phyloP scores from a whole-genome alignment of 75 land plant species.

The Isoetes taiwanensis region DNA sequence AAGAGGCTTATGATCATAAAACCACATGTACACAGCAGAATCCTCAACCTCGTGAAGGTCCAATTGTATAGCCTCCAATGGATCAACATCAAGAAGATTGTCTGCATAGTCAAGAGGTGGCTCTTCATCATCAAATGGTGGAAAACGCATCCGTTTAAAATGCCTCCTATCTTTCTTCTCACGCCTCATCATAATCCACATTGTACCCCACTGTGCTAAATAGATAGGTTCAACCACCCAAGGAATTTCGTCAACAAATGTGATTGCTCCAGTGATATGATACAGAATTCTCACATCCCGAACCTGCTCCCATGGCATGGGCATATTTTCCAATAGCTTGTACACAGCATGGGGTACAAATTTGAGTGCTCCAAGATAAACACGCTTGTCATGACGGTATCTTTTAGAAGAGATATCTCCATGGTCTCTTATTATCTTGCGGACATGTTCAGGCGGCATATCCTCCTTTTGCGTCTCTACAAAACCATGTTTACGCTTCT shows the following conservation, averaged over 20 bases:
- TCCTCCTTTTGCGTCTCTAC: slow-evolving; percentile 3
- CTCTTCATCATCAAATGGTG: slow-evolving; percentile 7
- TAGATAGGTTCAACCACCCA: slow-evolving; percentile 6
- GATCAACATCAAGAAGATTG: slow-evolving; percentile 4
- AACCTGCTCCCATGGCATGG: slow-evolving; percentile 8
- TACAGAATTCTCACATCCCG: slow-evolving; percentile 1
- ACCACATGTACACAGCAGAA: slow-evolving; percentile 1
- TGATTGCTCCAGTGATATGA: slow-evolving; percentile 2
- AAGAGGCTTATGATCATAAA: slow-evolving; percentile 1
- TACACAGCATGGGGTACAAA: slow-evolving; percentile 6
- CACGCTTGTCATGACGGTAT: slow-evolving; percentile 2
- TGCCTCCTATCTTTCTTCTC: slow-evolving; percentile 7
- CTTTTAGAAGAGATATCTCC: slow-evolving; percentile 3
- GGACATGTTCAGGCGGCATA: slow-evolving; percentile 6
- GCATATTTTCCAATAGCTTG: slow-evolving; percentile 5
- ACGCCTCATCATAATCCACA: slow-evolving; percentile 7
- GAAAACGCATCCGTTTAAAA: slow-evolving; percentile 1
- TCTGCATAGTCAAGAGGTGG: slow-evolving; percentile 6
- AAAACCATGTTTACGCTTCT: not conserved
- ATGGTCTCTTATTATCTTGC: slow-evolving; percentile 6
- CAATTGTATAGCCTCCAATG: not conserved
- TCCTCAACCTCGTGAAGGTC: not conserved
- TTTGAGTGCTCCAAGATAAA: slow-evolving; percentile 5
- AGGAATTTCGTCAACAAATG: slow-evolving; percentile 4
- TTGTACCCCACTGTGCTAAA: slow-evolving; percentile 7